phyloP scores from a whole-genome alignment of 768 basidiomycete species.

The Psilocybe azurescens region DNA sequence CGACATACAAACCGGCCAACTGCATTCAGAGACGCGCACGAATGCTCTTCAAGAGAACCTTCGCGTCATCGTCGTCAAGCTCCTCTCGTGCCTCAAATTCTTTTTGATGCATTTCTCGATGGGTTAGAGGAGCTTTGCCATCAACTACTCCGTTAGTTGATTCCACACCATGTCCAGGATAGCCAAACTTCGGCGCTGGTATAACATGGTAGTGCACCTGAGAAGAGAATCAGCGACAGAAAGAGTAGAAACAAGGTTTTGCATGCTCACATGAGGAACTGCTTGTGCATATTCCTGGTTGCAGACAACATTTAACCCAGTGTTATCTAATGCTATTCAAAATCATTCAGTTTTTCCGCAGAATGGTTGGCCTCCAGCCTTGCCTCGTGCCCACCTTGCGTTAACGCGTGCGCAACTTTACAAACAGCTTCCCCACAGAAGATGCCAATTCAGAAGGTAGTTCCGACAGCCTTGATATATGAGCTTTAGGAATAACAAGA shows the following conservation, averaged over 20 bases:
- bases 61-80: slow-evolving; percentile 65
- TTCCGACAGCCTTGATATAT: slow-evolving; percentile 67
- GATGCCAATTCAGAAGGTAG: slow-evolving; percentile 64
- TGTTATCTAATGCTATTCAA: slow-evolving; percentile 59
- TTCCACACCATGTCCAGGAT: slow-evolving; percentile 16
- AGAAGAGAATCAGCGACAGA: slow-evolving; percentile 1
- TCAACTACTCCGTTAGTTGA: slow-evolving; percentile 17
- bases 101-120: slow-evolving; percentile 59
- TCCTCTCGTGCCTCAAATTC: slow-evolving; percentile 64
- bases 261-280: slow-evolving; percentile 67
- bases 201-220: slow-evolving; percentile 83
- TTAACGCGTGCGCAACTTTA: slow-evolving; percentile 65
- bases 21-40: slow-evolving; percentile 20
- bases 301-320: slow-evolving; percentile 76
- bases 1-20: too few species aligned
- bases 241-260: neutral
- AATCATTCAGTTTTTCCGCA: neutral
- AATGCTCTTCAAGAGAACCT: slow-evolving; percentile 33
- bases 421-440: slow-evolving; percentile 64
- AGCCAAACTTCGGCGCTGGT: slow-evolving; percentile 61
- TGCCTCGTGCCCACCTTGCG: slow-evolving; percentile 50
- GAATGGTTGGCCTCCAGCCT: neutral
- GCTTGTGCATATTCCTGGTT: slow-evolving; percentile 86
- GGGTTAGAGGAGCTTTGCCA: slow-evolving; percentile 36
- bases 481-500: slow-evolving; percentile 72